Evolutionary conservation across 192 early-diverging fungal species (phyloP).

Genomic region (Coemansia sp.): DNA sequence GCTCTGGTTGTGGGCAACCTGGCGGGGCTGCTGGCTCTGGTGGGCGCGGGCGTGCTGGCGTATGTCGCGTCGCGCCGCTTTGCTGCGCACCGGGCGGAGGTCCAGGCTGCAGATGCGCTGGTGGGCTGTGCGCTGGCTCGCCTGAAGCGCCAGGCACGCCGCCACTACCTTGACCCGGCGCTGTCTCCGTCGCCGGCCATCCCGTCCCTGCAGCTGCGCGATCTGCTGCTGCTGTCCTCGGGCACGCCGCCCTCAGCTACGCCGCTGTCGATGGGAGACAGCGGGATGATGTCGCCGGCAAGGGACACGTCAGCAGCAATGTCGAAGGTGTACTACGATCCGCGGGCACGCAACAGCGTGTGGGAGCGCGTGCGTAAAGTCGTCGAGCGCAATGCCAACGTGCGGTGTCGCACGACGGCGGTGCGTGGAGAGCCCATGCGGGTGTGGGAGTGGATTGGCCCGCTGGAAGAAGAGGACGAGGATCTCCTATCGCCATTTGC

Average conservation of each 20-base stretch:
- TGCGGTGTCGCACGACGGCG: conserved; percentile 58
- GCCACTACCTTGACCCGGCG: conserved; percentile 56
- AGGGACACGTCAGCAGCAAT: not conserved
- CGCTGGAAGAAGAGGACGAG: conserved; percentile 37
- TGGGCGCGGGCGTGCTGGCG: conserved; percentile 14
- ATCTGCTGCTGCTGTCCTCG: conserved; percentile 51
- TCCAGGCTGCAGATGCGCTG: conserved; percentile 41
- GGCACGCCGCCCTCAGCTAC: conserved; percentile 11
- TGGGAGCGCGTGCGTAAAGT: conserved; percentile 59
- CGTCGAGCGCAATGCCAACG: conserved; percentile 60
- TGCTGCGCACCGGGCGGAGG: conserved; percentile 35
- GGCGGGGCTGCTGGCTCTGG: conserved; percentile 8
- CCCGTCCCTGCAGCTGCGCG: conserved; percentile 58
- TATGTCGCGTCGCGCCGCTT: conserved; percentile 33
- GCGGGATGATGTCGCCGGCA: conserved; percentile 5
- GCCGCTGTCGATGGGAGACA: not conserved
- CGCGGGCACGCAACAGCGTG: conserved; percentile 46
- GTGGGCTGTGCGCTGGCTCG: conserved; percentile 44
- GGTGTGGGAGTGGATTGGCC: conserved; percentile 67
- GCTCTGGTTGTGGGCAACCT: conserved; percentile 29
- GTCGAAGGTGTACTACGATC: conserved; percentile 32
- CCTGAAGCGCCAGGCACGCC: conserved; percentile 56
- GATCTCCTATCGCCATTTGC: conserved; percentile 4
- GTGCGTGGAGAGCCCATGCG: conserved; percentile 61
- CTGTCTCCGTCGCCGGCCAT: conserved; percentile 54